Percentiles rank a stretch among this genome's conserved stretches.
These are phyloP conservation scores for Saitozyma podzolica DNA, from an alignment of 768 basidiomycete genomes.

Conservation along the genomic window DNA sequence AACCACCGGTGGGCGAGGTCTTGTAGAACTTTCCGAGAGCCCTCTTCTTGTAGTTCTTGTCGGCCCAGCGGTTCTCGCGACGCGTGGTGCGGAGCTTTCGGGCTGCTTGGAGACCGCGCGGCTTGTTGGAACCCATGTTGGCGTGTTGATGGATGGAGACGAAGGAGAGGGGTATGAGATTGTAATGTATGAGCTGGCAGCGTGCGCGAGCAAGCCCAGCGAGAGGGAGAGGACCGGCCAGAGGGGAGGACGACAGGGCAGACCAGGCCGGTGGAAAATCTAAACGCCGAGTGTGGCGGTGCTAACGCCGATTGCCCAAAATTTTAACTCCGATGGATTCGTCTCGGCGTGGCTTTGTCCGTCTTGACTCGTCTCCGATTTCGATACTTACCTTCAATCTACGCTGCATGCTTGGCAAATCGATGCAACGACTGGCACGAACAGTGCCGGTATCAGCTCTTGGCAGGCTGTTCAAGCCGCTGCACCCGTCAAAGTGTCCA, in stretches of 20 bases:
- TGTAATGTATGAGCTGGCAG: background rate
- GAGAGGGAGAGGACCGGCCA: background rate
- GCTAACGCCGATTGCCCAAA: too few relatives aligned
- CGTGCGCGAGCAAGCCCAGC: background rate
- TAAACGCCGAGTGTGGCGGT: too few relatives aligned
- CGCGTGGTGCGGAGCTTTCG: conserved; percentile 95
- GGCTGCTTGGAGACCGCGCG: conserved; percentile 97
- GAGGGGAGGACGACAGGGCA: background rate
- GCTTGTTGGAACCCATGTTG: conserved; percentile 71
- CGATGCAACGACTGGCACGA: too few relatives aligned
- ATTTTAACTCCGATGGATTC: too few relatives aligned
- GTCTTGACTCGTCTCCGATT: too few relatives aligned
- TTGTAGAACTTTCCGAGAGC: conserved; percentile 99
- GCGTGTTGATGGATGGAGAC: conserved; percentile 1
- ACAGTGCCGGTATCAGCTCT: background rate
- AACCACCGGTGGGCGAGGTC: conserved; percentile 98
- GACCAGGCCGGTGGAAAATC: too few relatives aligned
- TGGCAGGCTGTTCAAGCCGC: too few relatives aligned
- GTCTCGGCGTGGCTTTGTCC: too few relatives aligned
- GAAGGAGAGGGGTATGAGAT: background rate
- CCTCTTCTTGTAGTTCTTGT: conserved; percentile 98
- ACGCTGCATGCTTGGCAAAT: too few relatives aligned
- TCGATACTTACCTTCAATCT: too few relatives aligned
- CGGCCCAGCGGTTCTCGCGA: conserved; percentile 98
- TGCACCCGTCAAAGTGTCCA: background rate